Base-by-base conservation (phyloP, 352 stramenopile species). In the Halophytophthora polymorphica region DNA sequence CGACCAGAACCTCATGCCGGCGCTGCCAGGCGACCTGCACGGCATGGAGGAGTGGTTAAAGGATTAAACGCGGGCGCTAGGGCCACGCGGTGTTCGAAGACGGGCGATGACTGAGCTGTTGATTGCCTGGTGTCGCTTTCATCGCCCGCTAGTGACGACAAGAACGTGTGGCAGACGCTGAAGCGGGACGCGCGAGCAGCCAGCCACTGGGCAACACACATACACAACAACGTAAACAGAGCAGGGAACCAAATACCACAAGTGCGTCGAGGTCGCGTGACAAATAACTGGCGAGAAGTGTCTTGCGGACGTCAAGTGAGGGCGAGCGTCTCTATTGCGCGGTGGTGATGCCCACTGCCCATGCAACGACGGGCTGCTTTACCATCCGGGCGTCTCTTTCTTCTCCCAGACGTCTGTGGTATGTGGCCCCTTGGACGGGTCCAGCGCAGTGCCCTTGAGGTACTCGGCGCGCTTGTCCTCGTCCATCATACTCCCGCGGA, bases 41-140 rank as follows among this genome's bases (percentile, higher is more conserved):
- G 78, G 79, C 22, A 88, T 90, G 75, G 75, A 92, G 44, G 82
- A 88, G 36, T 89, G 76, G 77, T 58, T 89, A 15, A 83, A 88
- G 53, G 80, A 88, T 68, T 88, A 83, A 57, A 77, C 53, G 55
- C 58, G 40, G 41, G 45, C 56, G 53, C 44, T 38, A 54, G 51
- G 18, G 40, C 40, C n/a, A 53, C 35, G 52, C 22, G 19, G 53
- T 25, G 44, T n/a, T n/a, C n/a, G n/a, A n/a, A n/a, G n/a, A n/a
- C n/a, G n/a, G n/a, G n/a, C n/a, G n/a, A n/a, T n/a, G n/a, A n/a
- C n/a, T n/a, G n/a, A n/a, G n/a, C n/a, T n/a, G n/a, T n/a, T n/a
- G n/a, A n/a, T n/a, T n/a, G n/a, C n/a, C n/a, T n/a, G n/a, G n/a
- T n/a, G n/a, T n/a, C n/a, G n/a, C n/a, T n/a, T n/a, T n/a, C 44